phyloP scores from a whole-genome alignment of 192 early-diverging fungal species.

The Rhizoclosmatium sp. region DNA sequence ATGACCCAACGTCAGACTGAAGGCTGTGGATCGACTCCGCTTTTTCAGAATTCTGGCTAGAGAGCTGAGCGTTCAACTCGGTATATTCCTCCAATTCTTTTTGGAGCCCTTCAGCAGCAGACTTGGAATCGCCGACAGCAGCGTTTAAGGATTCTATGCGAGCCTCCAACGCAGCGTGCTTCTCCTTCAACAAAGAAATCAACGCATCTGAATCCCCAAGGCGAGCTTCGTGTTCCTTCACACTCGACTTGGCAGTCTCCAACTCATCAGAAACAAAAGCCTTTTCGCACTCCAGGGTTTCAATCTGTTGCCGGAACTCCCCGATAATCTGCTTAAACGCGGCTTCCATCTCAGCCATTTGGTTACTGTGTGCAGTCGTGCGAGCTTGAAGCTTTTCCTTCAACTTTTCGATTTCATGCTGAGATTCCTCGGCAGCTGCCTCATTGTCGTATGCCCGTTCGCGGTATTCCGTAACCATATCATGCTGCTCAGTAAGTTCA shows the following conservation, averaged over 20 bases:
- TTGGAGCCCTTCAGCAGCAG: neutral
- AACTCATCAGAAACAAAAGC: neutral
- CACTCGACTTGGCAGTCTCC: neutral
- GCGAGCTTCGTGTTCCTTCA: neutral
- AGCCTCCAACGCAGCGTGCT: neutral
- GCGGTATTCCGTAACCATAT: slow-evolving; percentile 21
- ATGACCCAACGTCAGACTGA: neutral
- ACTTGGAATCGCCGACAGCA: neutral
- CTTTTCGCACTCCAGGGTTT: neutral
- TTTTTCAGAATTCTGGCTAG: neutral
- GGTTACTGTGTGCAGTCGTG: neutral
- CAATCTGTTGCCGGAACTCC: neutral
- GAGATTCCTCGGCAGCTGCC: slow-evolving; percentile 2
- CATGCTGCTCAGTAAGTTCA: slow-evolving; percentile 12
- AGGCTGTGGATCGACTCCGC: neutral
- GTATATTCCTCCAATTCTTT: neutral
- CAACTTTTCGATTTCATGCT: slow-evolving; percentile 11
- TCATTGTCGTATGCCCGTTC: slow-evolving; percentile 32
- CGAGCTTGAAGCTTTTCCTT: slow-evolving; percentile 8
- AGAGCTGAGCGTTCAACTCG: neutral
- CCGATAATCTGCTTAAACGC: slow-evolving; percentile 6
- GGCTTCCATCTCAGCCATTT: slow-evolving; percentile 14
- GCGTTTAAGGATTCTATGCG: neutral
- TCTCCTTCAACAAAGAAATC: neutral
- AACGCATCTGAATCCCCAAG: neutral